These are phyloP conservation scores for Hyaloperonospora brassicae DNA, from an alignment of 352 stramenopile genomes.

Conservation along the genomic window DNA sequence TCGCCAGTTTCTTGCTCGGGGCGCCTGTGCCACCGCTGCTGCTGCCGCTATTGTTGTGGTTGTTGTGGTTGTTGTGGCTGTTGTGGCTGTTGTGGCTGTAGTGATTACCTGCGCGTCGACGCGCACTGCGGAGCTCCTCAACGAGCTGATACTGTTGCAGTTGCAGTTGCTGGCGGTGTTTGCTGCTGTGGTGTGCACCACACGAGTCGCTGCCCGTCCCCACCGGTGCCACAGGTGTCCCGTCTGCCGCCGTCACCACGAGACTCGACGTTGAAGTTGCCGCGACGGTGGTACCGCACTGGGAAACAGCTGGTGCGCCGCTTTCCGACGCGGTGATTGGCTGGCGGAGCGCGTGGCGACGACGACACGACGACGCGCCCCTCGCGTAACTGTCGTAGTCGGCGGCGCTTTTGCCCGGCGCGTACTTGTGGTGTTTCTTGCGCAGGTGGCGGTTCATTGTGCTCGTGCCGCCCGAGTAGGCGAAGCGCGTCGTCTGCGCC, in stretches of 20 bases:
- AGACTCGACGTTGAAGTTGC: neutral
- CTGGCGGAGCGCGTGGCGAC: constrained; percentile 4
- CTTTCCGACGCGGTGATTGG: neutral
- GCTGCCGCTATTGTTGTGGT: neutral
- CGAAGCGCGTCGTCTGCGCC: constrained; percentile 58
- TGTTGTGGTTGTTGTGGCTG: neutral
- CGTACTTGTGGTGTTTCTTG: constrained; percentile 79
- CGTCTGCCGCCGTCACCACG: no score
- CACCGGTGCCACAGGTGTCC: no score
- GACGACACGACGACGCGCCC: neutral
- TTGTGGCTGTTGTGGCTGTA: neutral
- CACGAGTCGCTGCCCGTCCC: neutral
- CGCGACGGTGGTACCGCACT: neutral
- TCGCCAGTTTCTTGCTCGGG: constrained; percentile 37
- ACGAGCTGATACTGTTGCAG: neutral
- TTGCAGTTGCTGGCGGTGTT: neutral
- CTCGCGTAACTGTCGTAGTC: constrained; percentile 40
- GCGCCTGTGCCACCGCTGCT: constrained; percentile 6
- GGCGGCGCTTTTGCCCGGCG: constrained; percentile 57
- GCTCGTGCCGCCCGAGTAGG: constrained; percentile 73
- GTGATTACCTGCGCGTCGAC: constrained; percentile 29
- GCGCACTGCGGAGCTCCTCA: constrained; percentile 41
- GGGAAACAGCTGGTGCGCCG: no score
- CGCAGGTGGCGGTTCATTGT: constrained; percentile 80
- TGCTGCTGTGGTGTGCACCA: neutral